Evolutionary conservation across 345 rosid genomes (phyloP).

Genomic region (Eucalyptus cloeziana): DNA sequence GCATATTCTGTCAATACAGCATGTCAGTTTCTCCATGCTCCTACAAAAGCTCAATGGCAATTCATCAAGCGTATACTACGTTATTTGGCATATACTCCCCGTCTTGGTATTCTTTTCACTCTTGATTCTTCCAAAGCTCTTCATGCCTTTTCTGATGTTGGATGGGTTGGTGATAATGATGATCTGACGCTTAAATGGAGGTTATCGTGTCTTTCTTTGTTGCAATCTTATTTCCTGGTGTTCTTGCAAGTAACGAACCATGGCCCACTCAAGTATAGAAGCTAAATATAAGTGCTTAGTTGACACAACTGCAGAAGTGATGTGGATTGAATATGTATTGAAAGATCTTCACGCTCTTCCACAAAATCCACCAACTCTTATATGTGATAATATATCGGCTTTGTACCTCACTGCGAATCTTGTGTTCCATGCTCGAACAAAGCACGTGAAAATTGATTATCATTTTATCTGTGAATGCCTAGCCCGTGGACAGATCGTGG

Average conservation of each 20-base stretch:
- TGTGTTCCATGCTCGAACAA: background rate
- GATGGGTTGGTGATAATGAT: background rate
- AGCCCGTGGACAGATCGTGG: background rate
- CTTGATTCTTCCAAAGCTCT: background rate
- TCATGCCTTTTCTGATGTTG: background rate
- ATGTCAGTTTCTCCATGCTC: background rate
- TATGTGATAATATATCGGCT: background rate
- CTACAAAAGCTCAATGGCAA: background rate
- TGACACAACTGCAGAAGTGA: background rate
- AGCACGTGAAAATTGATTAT: background rate
- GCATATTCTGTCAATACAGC: background rate
- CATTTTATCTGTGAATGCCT: background rate
- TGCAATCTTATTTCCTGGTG: background rate
- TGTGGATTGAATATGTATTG: background rate
- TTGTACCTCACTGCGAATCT: background rate
- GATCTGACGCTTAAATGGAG: background rate
- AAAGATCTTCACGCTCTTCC: background rate
- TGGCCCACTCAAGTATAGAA: background rate
- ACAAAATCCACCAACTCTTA: background rate
- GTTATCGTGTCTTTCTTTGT: background rate
- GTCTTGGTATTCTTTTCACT: background rate
- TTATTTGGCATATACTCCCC: background rate
- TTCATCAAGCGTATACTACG: background rate
- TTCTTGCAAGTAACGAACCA: background rate
- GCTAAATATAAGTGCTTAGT: background rate